phyloP scores from a whole-genome alignment of 140 eudicot species.

The Flaveria floridana region DNA sequence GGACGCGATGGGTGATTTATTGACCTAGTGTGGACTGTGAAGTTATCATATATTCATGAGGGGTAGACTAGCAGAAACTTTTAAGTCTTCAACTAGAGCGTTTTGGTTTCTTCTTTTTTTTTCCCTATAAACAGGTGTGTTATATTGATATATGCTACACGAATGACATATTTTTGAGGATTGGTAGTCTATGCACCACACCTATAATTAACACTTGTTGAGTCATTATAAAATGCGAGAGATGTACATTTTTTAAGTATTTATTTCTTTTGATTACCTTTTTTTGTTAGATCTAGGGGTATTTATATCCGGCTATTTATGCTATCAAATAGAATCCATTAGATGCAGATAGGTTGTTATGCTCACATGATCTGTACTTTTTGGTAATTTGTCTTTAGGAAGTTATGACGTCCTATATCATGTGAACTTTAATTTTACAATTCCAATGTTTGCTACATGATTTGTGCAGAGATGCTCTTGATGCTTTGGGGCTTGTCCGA shows the following conservation, averaged over 20 bases:
- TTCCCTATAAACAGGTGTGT: background rate
- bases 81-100: background rate
- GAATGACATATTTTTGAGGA: background rate
- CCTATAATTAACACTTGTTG: background rate
- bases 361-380: background rate
- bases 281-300: background rate
- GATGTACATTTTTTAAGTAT: background rate
- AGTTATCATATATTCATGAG: background rate
- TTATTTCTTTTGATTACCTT: too few species aligned
- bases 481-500: constrained; percentile 88
- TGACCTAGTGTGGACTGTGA: background rate
- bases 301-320: background rate
- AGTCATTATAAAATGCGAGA: background rate
- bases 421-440: background rate
- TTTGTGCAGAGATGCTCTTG: constrained; percentile 86
- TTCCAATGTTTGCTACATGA: constrained; percentile 24
- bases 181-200: background rate
- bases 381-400: constrained; percentile 1
- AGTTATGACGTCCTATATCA: background rate
- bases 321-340: constrained; percentile 7
- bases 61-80: background rate
- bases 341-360: background rate
- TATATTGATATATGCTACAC: background rate
- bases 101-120: background rate
- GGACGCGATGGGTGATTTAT: background rate